A percentile compares a stretch with the other conserved stretches of the same genome.
Conservation (phyloP, 176 grass and related monocot species). For the Carex littledalei region DNA sequence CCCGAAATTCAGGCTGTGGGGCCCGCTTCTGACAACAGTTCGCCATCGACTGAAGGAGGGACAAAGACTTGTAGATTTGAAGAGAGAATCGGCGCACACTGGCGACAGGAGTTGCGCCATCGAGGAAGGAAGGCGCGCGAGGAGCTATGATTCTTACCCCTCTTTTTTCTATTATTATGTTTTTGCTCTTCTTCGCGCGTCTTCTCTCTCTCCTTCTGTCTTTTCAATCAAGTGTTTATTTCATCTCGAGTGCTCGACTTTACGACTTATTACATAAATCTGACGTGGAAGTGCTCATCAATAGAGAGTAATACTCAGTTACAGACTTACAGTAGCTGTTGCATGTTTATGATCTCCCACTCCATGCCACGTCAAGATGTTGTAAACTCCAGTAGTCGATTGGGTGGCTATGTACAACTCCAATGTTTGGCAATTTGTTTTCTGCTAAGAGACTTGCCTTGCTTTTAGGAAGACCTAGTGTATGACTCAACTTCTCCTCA, state of each 20-base stretch:
- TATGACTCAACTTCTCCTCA: neutral
- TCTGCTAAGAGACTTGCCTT: neutral
- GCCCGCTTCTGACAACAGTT: neutral
- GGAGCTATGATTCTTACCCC: neutral
- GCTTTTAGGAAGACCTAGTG: neutral
- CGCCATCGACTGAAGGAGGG: conserved; percentile 21
- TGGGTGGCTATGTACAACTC: neutral
- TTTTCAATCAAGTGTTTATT: too few relatives aligned
- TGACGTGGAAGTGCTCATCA: neutral
- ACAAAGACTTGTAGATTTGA: conserved; percentile 10
- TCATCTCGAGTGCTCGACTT: neutral
- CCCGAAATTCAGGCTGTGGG: neutral
- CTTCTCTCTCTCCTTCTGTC: neutral
- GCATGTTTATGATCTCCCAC: neutral
- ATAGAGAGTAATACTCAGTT: too few relatives aligned
- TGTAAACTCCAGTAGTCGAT: neutral
- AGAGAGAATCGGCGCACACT: conserved; percentile 14
- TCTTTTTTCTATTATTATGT: neutral
- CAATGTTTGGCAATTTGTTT: neutral
- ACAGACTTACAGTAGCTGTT: neutral
- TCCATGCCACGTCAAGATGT: neutral
- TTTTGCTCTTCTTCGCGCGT: neutral
- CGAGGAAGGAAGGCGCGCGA: neutral
- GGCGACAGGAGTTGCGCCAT: conserved; percentile 22
- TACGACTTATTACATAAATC: neutral